These are phyloP conservation scores for Trichoderma koningii DNA, from an alignment of 2,329 filamentous ascomycete species.

Conservation along the genomic window DNA sequence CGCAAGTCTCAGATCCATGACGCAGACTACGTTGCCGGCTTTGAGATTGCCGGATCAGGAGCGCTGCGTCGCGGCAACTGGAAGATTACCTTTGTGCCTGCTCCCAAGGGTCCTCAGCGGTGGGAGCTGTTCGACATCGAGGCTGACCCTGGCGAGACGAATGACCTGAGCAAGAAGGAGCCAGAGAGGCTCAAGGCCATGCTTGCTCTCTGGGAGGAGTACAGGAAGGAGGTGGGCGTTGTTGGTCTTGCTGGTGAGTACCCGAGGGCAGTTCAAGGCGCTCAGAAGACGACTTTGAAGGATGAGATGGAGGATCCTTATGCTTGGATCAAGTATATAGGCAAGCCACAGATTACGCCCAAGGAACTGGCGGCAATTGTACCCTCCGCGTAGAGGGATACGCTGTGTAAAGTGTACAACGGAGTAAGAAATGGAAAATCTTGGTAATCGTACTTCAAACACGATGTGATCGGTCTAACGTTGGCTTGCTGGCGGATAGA, in stretches of 20 bases:
- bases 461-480: background rate
- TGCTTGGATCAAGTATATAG: slow-evolving; percentile 26
- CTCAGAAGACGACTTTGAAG: slow-evolving; percentile 8
- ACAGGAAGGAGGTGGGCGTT: slow-evolving; percentile 34
- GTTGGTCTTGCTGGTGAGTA: slow-evolving; percentile 23
- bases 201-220: slow-evolving; percentile 40
- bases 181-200: slow-evolving; percentile 36
- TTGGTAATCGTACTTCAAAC: background rate
- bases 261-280: slow-evolving; percentile 8
- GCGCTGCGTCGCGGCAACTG: slow-evolving; percentile 17
- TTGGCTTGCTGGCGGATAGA: background rate
- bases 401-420: background rate
- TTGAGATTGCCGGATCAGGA: slow-evolving; percentile 23
- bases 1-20: slow-evolving; percentile 17
- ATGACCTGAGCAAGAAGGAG: slow-evolving; percentile 35
- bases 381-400: background rate
- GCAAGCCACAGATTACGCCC: slow-evolving; percentile 14
- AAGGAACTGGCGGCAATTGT: slow-evolving; percentile 9
- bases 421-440: background rate
- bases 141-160: slow-evolving; percentile 39
- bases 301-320: slow-evolving; percentile 25
- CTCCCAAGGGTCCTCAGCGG: slow-evolving; percentile 18
- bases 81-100: slow-evolving; percentile 22
- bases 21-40: slow-evolving; percentile 4
- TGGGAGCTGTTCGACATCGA: slow-evolving; percentile 42